Evolutionary conservation across 306 rosid species (phyloP), one percentile per base, ranked within the genome.

Genomic region (Glycine tomentella): DNA sequence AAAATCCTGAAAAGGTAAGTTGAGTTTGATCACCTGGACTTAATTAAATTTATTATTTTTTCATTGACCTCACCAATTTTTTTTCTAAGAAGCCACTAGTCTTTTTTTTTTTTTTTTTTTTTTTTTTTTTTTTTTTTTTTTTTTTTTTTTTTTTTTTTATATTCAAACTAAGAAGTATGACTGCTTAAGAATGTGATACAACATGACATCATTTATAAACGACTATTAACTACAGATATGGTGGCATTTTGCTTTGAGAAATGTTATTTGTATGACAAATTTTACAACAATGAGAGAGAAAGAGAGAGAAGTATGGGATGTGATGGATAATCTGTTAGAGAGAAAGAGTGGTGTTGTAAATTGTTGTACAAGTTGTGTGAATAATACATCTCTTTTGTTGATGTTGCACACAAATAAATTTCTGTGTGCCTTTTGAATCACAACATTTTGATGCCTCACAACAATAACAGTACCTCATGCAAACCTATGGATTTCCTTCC

Each of bases 1-100:
- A 84, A 84, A 87, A 31, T 73, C 85, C 91, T 34, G 97, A 96
- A 25, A 87, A 89, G 91, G 99, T 96, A 51, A 57, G 92, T 77
- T 83, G 76, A 76, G 75, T 74, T 78, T 70, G 76, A 78, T 53
- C 45, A 58, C 74, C 48, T 63, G 67, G 31, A 65, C 45, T 49
- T 71, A 69, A 80, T 65, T 46, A 65, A 70, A 14, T 73, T 45
- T n/a, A n/a, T n/a, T 76, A 75, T 69, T 66, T 48, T 53, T 36
- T 48, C 69, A 40, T 53, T 20, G 68, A 55, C 69, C 48, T 13
- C 55, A 17, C 20, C 66, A 17, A 9, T 33, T 50, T 46, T 17
- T 20, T 33, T 72, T 51, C 13, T 10, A 42, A 80, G 65, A 77
- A 61, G 49, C 31, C 74, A 13, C 58, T 25, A n/a, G n/a, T n/a